These are phyloP conservation scores for Russula virescens DNA, from an alignment of 768 basidiomycete genomes.

Conservation along the genomic window DNA sequence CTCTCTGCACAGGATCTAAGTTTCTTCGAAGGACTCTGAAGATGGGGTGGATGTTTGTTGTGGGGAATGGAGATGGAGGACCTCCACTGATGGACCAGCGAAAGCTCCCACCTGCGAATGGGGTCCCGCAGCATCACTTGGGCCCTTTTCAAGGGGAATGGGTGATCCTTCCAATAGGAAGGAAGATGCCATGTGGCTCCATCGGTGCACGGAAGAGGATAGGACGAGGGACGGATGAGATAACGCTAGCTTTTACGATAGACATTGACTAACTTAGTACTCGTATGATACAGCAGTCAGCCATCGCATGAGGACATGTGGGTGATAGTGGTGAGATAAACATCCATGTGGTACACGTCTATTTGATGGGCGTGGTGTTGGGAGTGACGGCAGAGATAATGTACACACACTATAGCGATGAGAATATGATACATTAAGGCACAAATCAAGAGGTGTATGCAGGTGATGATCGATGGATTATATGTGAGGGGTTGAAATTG, in stretches of 20 bases:
- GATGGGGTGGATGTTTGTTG: too few relatives aligned
- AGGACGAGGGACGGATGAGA: not conserved
- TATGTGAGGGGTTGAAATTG: not conserved
- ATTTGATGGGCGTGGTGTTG: conserved; percentile 2
- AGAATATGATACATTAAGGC: not conserved
- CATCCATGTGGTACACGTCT: not conserved
- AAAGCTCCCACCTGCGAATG: not conserved
- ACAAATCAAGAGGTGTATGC: not conserved
- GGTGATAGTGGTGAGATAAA: too few relatives aligned
- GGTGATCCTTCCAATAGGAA: not conserved
- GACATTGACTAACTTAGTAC: not conserved
- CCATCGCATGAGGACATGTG: not conserved
- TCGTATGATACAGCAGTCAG: not conserved
- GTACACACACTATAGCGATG: too few relatives aligned
- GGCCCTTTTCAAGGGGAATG: not conserved
- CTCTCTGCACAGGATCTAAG: conserved; percentile 80
- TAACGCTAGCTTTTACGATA: not conserved
- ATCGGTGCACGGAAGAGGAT: too few relatives aligned
- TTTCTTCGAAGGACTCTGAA: conserved; percentile 73
- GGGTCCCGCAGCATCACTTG: not conserved
- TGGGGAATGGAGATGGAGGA: too few relatives aligned
- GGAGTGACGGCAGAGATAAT: not conserved
- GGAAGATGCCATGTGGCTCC: too few relatives aligned
- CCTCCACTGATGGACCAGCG: not conserved
- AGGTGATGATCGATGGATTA: not conserved